Evolutionary conservation across 2,329 filamentous ascomycete species (phyloP), one percentile per base, ranked within the genome.

Genomic region (Fusarium succisae): DNA sequence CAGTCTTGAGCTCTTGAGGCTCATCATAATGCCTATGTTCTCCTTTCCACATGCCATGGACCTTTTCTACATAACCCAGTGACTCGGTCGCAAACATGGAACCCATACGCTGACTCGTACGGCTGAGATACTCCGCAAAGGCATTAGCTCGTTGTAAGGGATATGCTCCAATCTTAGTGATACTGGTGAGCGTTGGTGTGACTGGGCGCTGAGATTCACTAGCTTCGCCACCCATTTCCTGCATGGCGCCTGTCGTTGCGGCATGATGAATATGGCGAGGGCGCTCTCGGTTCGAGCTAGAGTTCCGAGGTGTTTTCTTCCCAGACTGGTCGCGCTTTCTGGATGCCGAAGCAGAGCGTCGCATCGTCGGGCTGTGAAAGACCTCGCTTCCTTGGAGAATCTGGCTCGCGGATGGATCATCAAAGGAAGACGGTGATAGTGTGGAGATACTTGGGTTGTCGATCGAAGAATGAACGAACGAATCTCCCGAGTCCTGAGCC

Each of bases 11-110:
- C 28, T 84, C 87, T 50, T 84, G 81, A 6, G 87, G 86, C 48
- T 90, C 93, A 56, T 92, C 91, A 78, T 98, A 99, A 82, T 98
- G 96, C 78, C 92, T 95, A 77, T 92, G 92, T 18, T 94, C 94
- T 39, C 96, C 96, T 75, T 95, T 94, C 91, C 96, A 96, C 93
- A 98, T 98, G 43, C 95, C 96, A 0, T 96, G 97, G 1, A 98
- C 95, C 82, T 98, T 98, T 79, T 97, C 95, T 38, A 98, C 92
- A 80, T 98, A 98, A 4, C 94, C 95, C 91, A 98, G 97, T 1
- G 96, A 97, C 81, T 98, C 95, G 1, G 92, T 94, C 12, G 96
- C 94, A 51, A 98, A 84, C 14, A 97, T 84, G 35, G 87, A 94
- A 69, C 94, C 94, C 91, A 98, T 94, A 39, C 91, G 91, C 75